These are phyloP conservation scores for Cyamopsis tetragonoloba DNA, from an alignment of 306 rosid species.

Conservation along the genomic window DNA sequence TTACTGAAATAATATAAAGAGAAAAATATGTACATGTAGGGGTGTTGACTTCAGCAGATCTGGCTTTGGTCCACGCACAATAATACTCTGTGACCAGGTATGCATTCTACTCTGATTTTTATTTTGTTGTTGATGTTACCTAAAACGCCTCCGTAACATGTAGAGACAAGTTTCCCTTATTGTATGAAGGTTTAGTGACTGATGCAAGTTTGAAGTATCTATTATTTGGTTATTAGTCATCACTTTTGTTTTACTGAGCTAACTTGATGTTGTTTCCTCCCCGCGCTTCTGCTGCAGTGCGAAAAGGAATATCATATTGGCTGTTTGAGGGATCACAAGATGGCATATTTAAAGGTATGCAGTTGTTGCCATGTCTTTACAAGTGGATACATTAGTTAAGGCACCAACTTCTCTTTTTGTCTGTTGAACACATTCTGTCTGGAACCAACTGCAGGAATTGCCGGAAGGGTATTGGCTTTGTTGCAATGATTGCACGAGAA, in stretches of 20 bases:
- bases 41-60: conserved; percentile 88
- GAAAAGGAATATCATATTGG: conserved; percentile 97
- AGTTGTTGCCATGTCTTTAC: conserved; percentile 16
- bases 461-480: conserved; percentile 96
- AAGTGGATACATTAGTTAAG: conserved; percentile 15
- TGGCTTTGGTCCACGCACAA: conserved; percentile 95
- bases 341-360: conserved; percentile 82
- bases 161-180: not conserved
- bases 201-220: conserved; percentile 4
- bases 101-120: not conserved
- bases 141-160: not conserved
- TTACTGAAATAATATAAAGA: conserved; percentile 20
- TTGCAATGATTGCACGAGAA: conserved; percentile 62
- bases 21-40: conserved; percentile 43
- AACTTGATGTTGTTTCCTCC: not conserved
- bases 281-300: conserved; percentile 48
- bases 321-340: conserved; percentile 90
- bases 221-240: not conserved
- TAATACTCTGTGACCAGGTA: conserved; percentile 93
- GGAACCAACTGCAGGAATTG: conserved; percentile 64
- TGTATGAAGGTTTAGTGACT: not conserved
- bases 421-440: conserved; percentile 10
- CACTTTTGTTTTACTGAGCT: conserved; percentile 18
- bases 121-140: conserved; percentile 11
- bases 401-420: not conserved